Evolutionary conservation across 768 basidiomycete species (phyloP), one percentile per base, ranked within the genome.

Genomic region (Lentinula guzmanii): DNA sequence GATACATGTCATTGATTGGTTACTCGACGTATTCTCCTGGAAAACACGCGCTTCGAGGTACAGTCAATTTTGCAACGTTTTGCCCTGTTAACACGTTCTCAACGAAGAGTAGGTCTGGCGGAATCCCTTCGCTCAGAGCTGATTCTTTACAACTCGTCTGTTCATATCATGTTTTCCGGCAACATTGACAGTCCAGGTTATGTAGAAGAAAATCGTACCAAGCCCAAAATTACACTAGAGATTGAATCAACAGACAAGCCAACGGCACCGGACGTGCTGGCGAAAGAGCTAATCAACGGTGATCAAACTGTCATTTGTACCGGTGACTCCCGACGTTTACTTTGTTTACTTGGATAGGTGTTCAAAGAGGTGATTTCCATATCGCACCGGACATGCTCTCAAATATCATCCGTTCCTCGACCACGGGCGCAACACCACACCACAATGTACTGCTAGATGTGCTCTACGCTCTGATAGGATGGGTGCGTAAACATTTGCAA

Each of bases 31-130:
- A 96, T 71, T 77, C 90, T 0, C 91, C 93, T 0, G 88, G 85
- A 9, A 96, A 96, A 70, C 89, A 90, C 66, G 95, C 95, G 7
- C 70, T 96, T 5, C 76, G 92, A 74, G 93, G 93, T 93, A 65
- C 16, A 21, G 21, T 45, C 18, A 4, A 59, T n/a, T 33, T 33
- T 33, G 10, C 35, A 11, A 6, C 37, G 7, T 13, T 13, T 4
- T 16, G 45, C 7, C 43, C 54, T 8, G 15, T 31, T 57, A 52
- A 52, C 52, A 5, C 28, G 60, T 61, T 58, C 42, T 59, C 18
- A 42, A 48, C 13, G 39, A 35, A 42, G 10, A 31, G 7, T 68
- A 94, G 93, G 89, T 13, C 83, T 97, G 0, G 91, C 91, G 13
- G 95, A 97, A 62, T 81, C 87, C 0, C 79, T 97, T 13, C 86